Evolutionary conservation across 768 basidiomycete species (phyloP).

Genomic region (Leccinum longicurvipes): DNA sequence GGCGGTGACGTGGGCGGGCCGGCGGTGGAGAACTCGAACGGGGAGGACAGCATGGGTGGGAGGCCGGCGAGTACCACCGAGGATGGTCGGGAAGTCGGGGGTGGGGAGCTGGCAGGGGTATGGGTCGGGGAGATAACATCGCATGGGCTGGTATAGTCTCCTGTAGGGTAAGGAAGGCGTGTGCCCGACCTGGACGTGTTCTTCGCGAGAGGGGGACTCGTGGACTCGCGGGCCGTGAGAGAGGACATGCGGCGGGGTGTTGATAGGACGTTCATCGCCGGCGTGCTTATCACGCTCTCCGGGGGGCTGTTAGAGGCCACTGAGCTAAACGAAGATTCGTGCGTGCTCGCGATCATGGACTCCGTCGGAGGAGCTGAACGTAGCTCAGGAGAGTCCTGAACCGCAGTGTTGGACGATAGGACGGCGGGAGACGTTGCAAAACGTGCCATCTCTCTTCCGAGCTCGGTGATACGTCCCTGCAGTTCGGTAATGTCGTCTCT

Average conservation of each 20-base stretch:
- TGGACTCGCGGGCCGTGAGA: constrained; percentile 56
- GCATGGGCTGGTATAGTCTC: constrained; percentile 73
- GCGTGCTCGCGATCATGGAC: constrained; percentile 40
- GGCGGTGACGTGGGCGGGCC: constrained; percentile 23
- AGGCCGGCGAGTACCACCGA: constrained; percentile 46
- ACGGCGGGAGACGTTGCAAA: constrained; percentile 50
- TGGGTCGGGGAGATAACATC: constrained; percentile 36
- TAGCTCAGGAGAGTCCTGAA: constrained; percentile 43
- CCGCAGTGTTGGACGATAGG: constrained; percentile 45
- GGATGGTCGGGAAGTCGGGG: constrained; percentile 37
- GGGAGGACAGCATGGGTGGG: constrained; percentile 27
- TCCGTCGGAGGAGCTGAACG: constrained; percentile 44
- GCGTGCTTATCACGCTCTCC: constrained; percentile 11
- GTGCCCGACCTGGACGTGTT: constrained; percentile 30
- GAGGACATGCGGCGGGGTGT: constrained; percentile 33
- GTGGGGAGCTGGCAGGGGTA: constrained; percentile 47
- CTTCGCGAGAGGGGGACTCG: constrained; percentile 55
- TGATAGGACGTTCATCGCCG: constrained; percentile 12
- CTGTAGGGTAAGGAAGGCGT: constrained; percentile 77
- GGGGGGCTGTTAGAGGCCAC: constrained; percentile 13
- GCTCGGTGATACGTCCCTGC: constrained; percentile 67
- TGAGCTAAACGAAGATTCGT: constrained; percentile 25
- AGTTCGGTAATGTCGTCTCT: constrained; percentile 71
- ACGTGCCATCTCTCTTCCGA: constrained; percentile 80
- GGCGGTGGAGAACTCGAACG: constrained; percentile 16